Percentiles rank a stretch among this genome's conserved stretches.
These are phyloP conservation scores for Penicillium egyptiacum DNA, from an alignment of 495 filamentous ascomycete genomes.

Conservation along the genomic window DNA sequence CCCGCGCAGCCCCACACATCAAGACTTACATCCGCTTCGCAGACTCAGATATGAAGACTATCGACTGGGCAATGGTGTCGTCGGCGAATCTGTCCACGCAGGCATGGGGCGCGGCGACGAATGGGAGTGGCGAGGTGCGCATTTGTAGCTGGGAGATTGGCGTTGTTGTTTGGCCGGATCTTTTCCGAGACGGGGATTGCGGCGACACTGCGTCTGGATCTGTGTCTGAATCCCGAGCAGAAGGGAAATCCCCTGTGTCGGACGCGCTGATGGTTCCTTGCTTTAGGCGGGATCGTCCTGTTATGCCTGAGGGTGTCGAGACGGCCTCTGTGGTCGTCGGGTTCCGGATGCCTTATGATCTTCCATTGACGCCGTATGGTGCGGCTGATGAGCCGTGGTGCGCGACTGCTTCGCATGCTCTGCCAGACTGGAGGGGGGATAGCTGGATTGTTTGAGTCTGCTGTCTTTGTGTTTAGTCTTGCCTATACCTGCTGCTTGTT, in stretches of 20 bases:
- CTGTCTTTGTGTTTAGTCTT: not conserved
- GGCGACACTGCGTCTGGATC: constrained; percentile 11
- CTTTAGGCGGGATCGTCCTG: constrained; percentile 61
- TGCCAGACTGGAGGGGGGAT: constrained; percentile 71
- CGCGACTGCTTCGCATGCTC: constrained; percentile 57
- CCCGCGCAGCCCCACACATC: constrained; percentile 85
- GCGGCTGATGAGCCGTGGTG: constrained; percentile 74
- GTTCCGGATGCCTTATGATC: constrained; percentile 78
- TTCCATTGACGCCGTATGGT: constrained; percentile 69
- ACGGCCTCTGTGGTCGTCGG: constrained; percentile 49
- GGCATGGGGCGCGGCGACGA: constrained; percentile 74
- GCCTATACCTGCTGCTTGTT: not conserved
- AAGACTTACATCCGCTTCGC: constrained; percentile 84
- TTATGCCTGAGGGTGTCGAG: constrained; percentile 1
- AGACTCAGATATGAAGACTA: constrained; percentile 44
- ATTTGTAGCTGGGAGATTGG: constrained; percentile 85
- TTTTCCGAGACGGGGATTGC: constrained; percentile 43
- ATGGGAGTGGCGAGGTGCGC: constrained; percentile 56
- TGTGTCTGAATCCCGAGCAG: not conserved
- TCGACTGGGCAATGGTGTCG: constrained; percentile 86
- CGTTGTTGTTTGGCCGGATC: constrained; percentile 77
- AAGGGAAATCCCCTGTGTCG: not conserved
- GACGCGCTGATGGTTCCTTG: constrained; percentile 63
- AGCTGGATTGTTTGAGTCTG: constrained; percentile 40
- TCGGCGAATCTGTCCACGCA: constrained; percentile 87